Evolutionary conservation across 1,284 basidiomycete species (phyloP).

Genomic region (Neolentinus lepideus): DNA sequence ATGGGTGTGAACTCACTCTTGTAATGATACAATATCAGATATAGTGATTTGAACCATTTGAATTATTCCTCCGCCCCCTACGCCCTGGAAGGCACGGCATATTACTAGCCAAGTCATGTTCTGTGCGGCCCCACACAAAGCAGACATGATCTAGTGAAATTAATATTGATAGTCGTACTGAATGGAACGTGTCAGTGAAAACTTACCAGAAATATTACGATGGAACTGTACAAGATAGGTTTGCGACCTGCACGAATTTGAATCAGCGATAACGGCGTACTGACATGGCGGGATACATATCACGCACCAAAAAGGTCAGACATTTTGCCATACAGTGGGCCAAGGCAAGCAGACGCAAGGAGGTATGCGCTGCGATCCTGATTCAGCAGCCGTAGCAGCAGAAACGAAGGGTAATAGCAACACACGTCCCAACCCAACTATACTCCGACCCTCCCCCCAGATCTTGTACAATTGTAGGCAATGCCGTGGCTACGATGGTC

Average conservation of each 20-base stretch:
- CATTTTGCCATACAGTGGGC: constrained; percentile 72
- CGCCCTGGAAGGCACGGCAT: constrained; percentile 74
- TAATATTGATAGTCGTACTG: background rate
- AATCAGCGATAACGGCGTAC: background rate
- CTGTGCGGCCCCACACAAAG: constrained; percentile 78
- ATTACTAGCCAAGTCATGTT: constrained; percentile 69
- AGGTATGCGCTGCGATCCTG: constrained; percentile 53
- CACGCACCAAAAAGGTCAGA: constrained; percentile 48
- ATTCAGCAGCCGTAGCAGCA: background rate
- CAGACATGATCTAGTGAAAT: constrained; percentile 60
- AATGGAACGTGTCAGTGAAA: background rate
- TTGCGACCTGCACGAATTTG: constrained; percentile 48
- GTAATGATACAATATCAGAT: constrained; percentile 72
- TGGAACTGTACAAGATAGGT: constrained; percentile 62
- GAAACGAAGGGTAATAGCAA: constrained; percentile 2
- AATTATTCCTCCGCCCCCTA: constrained; percentile 76
- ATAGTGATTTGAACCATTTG: constrained; percentile 65
- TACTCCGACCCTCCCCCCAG: constrained; percentile 65
- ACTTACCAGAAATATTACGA: constrained; percentile 63
- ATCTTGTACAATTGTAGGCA: constrained; percentile 68
- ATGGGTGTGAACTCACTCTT: constrained; percentile 48
- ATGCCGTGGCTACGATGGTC: constrained; percentile 77
- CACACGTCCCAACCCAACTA: constrained; percentile 72
- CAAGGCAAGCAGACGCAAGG: constrained; percentile 59
- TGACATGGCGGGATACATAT: too few species aligned